Evolutionary conservation across 1,284 basidiomycete genomes (phyloP), one percentile per base, ranked within the genome.

Genomic region (Chiua sp.): DNA sequence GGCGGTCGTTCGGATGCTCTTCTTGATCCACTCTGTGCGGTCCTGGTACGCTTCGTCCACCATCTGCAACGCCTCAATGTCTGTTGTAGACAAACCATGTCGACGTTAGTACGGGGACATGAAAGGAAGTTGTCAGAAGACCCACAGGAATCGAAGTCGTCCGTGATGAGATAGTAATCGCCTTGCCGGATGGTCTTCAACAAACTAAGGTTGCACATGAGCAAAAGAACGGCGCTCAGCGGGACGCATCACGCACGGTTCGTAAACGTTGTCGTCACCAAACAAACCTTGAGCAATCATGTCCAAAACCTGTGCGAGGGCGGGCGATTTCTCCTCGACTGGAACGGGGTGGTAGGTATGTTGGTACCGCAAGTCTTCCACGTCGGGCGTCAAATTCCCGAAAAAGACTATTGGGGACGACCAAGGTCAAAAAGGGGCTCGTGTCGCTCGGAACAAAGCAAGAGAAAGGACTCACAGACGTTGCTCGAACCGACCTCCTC

Each of bases 101-200:
- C 20, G 55, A 35, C 4, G 11, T 54, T 46, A 44, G 47, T 15
- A 16, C 3, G 26, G 28, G 7, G 26, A 51, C 61, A 2, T n/a
- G 28, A 4, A 48, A n/a, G 22, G 4, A 20, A 12, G 22, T 10
- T 6, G 20, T 44, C 37, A 7, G 37, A 8, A 7, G 11, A 78
- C 87, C 64, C 53, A 91, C 92, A 96, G 13, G 92, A 94, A 66
- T 94, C 91, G 72, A 96, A 96, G 79, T 97, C 94, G 72, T 97
- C 94, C 0, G 92, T 88, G 63, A 96, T 77, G 62, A 94, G 80
- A 74, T 93, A 93, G 75, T 89, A 89, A 72, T 96, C 92, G 60
- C 87, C 84, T 70, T 93, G 86, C 53, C 87, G 80, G 66, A 93
- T 85, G 18, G 91, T 92, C 75, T 89, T 90, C 62, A 91, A 77